Evolutionary conservation across 1,284 basidiomycete species (phyloP), one percentile per base, ranked within the genome.

Genomic region (Boletus albobrunnescens): DNA sequence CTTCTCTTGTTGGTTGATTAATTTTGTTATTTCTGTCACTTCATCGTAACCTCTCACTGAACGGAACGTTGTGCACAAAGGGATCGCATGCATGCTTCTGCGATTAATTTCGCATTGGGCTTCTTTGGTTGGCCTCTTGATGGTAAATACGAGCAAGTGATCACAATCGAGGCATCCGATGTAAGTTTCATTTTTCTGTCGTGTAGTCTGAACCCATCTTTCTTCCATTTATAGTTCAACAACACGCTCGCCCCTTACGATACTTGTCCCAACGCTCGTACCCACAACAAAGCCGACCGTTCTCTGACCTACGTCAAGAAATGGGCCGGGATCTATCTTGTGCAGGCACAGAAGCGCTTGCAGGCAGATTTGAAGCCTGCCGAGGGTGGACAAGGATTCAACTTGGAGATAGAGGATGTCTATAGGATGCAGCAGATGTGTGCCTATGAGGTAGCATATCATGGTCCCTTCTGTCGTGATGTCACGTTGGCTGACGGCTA

Each of bases 91-190:
- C 76, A 88, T 22, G 74, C 84, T 24, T 91, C 89, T 6, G 87
- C 88, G 0, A 65, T 86, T 52, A 92, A 93, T 65, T 92, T 93
- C 59, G 90, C 88, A 3, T 72, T 90, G 35, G 91, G 90, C 0
- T 91, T 94, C 75, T 94, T 93, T 60, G 90, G 90, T 1, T 84
- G 85, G 54, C 89, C 91, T 11, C 72, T 82, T 31, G 79, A 88
- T 12, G 78, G 78, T 14, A 82, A 91, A 63, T 93, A 91, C 59
- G 77, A 88, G 43, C 82, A 90, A 61, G 82, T 84, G 53, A 84
- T 91, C 51, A 91, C 82, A 23, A 84, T 91, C 39, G 90, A 93
- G 65, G 76, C 71, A 1, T 17, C 66, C 7, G 79, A 79, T 13
- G 84, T 87, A 61, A 30, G 77, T 65, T 27, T 33, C 22, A 7